A percentile compares a stretch with the other conserved stretches of the same genome.
Conservation (phyloP, 176 grass and related monocot species). For the Calamus simplicifolius region DNA sequence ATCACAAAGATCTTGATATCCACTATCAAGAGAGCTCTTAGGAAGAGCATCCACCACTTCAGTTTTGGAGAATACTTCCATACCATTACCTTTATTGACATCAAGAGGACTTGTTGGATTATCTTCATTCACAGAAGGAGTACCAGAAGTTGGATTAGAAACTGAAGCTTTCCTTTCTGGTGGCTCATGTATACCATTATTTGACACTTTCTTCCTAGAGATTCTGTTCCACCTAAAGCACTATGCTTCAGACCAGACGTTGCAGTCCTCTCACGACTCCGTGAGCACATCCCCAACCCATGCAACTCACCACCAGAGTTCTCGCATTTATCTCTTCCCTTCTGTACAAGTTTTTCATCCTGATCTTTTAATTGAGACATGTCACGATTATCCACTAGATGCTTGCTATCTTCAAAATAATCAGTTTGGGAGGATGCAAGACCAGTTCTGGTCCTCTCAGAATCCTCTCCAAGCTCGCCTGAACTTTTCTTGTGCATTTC, state of each 20-base stretch:
- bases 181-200: conserved; percentile 21
- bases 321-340: conserved; percentile 18
- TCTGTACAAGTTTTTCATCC: conserved; percentile 24
- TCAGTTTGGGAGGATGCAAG: not conserved
- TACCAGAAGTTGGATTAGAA: conserved; percentile 28
- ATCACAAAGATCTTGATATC: not conserved
- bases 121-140: conserved; percentile 14
- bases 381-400: conserved; percentile 30
- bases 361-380: conserved; percentile 33
- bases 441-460: not conserved
- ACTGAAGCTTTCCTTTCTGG: conserved; percentile 23
- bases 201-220: conserved; percentile 24
- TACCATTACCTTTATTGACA: not conserved
- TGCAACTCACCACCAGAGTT: conserved; percentile 19
- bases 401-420: conserved; percentile 32
- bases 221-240: conserved; percentile 20
- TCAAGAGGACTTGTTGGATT: not conserved
- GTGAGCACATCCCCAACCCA: conserved; percentile 21
- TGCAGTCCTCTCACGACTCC: conserved; percentile 7
- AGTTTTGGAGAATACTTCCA: not conserved
- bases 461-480: conserved; percentile 5
- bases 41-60: not conserved
- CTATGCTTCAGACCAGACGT: conserved; percentile 3
- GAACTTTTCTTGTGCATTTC: conserved; percentile 27
- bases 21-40: conserved; percentile 1